Conservation (phyloP, 192 early-diverging fungal species). For the Umbelopsis vinacea region DNA sequence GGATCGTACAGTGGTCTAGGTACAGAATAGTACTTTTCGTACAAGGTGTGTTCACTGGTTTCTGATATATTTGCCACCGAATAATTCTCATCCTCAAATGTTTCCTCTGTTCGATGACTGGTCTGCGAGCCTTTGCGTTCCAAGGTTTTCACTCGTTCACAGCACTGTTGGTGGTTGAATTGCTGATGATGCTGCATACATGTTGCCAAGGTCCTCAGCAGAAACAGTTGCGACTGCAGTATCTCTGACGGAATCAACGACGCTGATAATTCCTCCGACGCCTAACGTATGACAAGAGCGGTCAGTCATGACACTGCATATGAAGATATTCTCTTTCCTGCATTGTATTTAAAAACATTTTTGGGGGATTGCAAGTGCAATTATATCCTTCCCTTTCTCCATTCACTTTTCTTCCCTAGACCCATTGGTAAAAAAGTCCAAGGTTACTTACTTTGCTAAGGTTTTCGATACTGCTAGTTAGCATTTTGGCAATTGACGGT, state of each 20-base stretch:
- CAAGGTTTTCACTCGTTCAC: neutral
- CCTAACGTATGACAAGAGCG: slow-evolving; percentile 1
- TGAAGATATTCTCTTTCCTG: neutral
- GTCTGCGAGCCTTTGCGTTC: neutral
- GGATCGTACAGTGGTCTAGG: slow-evolving; percentile 53
- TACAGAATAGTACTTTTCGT: slow-evolving; percentile 5
- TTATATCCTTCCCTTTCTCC: no score
- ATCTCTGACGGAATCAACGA: slow-evolving; percentile 33
- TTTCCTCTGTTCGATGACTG: slow-evolving; percentile 3
- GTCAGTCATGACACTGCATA: neutral
- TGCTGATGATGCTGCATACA: slow-evolving; percentile 75
- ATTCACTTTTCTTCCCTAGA: no score
- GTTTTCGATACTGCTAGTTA: slow-evolving; percentile 7
- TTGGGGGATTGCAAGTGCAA: no score
- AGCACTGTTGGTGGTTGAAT: neutral
- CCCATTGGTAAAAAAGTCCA: neutral
- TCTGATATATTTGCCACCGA: slow-evolving; percentile 17
- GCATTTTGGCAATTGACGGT: slow-evolving; percentile 13
- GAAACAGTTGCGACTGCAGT: slow-evolving; percentile 83
- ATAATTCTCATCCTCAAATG: neutral
- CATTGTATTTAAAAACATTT: neutral
- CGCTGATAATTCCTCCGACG: slow-evolving; percentile 19
- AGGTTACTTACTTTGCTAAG: slow-evolving; percentile 6
- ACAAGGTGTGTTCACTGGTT: slow-evolving; percentile 11
- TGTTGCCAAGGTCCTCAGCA: slow-evolving; percentile 79